A percentile compares a stretch with the other conserved stretches of the same genome.
phyloP scores from a whole-genome alignment of 345 rosid genomes.

The Corymbia maculata region DNA sequence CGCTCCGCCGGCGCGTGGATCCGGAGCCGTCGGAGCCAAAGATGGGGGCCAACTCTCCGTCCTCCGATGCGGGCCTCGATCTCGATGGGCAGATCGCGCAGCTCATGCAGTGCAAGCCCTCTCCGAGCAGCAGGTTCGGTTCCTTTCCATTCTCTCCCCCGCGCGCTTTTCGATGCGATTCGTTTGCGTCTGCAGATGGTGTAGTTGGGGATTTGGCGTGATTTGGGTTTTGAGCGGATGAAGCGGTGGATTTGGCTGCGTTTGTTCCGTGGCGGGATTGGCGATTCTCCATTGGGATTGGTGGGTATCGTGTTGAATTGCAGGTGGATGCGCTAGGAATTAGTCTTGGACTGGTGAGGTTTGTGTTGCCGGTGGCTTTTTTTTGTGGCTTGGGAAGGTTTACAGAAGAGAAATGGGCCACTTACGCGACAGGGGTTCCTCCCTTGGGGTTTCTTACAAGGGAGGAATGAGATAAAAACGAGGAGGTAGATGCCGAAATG shows the following conservation, averaged over 20 bases:
- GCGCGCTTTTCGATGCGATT: background rate
- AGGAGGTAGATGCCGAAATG: background rate
- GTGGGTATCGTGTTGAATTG: background rate
- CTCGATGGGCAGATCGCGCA: constrained; percentile 83
- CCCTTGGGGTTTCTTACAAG: background rate
- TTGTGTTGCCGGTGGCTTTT: background rate
- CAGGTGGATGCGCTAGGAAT: background rate
- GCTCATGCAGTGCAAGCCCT: constrained; percentile 96
- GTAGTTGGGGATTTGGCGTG: background rate
- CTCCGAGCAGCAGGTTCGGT: constrained; percentile 63
- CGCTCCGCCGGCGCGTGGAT: background rate
- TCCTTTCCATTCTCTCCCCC: background rate
- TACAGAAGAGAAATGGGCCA: background rate
- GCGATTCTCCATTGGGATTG: background rate
- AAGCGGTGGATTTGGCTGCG: background rate
- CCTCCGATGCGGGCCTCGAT: constrained; percentile 50
- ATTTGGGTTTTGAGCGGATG: background rate
- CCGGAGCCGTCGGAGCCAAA: background rate
- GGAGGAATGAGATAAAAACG: background rate
- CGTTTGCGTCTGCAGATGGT: background rate
- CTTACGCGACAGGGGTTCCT: background rate
- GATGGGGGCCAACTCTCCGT: constrained; percentile 66
- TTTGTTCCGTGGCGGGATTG: background rate
- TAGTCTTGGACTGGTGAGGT: background rate
- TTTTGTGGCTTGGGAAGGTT: background rate